Percentiles rank a stretch among this genome's conserved stretches.
phyloP scores from a whole-genome alignment of 1,284 basidiomycete genomes.

The Ganoderma meredithae region DNA sequence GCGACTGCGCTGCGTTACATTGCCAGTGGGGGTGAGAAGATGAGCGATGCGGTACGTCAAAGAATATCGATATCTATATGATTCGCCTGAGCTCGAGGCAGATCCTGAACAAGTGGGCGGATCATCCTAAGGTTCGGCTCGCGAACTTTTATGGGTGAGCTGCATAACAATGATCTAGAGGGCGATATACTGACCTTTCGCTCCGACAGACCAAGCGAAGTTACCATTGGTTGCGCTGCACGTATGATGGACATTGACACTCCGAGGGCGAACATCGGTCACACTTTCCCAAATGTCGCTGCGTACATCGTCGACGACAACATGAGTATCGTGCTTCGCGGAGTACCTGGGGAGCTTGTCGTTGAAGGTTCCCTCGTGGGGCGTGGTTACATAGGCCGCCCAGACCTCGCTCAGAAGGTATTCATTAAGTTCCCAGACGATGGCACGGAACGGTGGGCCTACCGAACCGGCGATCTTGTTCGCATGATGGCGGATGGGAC shows the following conservation, averaged over 20 bases:
- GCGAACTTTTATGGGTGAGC: slow-evolving; percentile 60
- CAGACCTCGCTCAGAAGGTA: slow-evolving; percentile 53
- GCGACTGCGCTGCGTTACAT: slow-evolving; percentile 52
- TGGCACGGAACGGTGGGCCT: slow-evolving; percentile 49
- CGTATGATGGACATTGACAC: slow-evolving; percentile 52
- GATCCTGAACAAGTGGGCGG: slow-evolving; percentile 61
- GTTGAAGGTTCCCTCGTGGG: slow-evolving; percentile 61
- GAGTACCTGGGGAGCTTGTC: slow-evolving; percentile 58
- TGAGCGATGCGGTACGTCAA: slow-evolving; percentile 54
- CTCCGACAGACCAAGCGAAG: slow-evolving; percentile 47
- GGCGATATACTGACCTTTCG: not conserved
- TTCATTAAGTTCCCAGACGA: slow-evolving; percentile 56
- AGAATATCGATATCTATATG: not conserved
- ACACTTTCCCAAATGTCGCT: slow-evolving; percentile 45
- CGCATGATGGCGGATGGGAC: slow-evolving; percentile 63
- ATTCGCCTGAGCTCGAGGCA: slow-evolving; percentile 28
- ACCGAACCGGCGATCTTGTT: slow-evolving; percentile 60
- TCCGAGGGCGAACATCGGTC: slow-evolving; percentile 55
- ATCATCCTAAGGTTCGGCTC: slow-evolving; percentile 51
- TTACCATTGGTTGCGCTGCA: slow-evolving; percentile 60
- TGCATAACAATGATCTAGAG: slow-evolving; percentile 20
- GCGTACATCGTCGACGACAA: slow-evolving; percentile 50
- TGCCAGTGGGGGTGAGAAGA: slow-evolving; percentile 61
- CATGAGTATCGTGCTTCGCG: slow-evolving; percentile 52
- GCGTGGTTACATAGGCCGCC: slow-evolving; percentile 55